Conservation (phyloP, 371 early-diverging fungal genomes). For the Mucor lusitanicus region DNA sequence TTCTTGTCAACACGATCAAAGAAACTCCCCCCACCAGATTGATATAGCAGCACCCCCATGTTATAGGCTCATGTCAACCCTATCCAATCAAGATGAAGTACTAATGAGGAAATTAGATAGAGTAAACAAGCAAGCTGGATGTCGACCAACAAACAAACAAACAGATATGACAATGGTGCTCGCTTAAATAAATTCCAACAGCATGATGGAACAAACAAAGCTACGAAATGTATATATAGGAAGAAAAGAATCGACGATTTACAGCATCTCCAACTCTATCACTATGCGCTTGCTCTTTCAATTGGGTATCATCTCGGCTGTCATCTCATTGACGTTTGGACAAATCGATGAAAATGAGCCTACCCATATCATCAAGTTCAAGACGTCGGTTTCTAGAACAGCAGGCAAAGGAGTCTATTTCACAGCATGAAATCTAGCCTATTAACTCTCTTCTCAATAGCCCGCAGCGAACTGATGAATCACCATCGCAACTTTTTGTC, state of each 20-base stretch:
- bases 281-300: constrained; percentile 8
- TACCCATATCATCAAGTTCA: constrained; percentile 29
- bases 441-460: not conserved
- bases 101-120: not conserved
- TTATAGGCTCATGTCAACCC: not conserved
- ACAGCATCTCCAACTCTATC: not conserved
- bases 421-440: not conserved
- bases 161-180: not conserved
- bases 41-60: not conserved
- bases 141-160: not conserved
- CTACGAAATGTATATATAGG: not conserved
- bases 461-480: constrained; percentile 5
- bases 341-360: constrained; percentile 18
- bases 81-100: not conserved
- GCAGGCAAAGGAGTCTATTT: constrained; percentile 12
- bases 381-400: constrained; percentile 3
- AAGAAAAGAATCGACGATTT: not conserved
- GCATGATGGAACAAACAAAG: not conserved
- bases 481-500: constrained; percentile 20
- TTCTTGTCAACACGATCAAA: not conserved
- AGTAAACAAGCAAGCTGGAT: not conserved
- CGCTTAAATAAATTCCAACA: not conserved
- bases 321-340: constrained; percentile 1
- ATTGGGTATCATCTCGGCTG: constrained; percentile 8
- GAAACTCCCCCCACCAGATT: not conserved